Evolutionary conservation across 1,284 basidiomycete species (phyloP).

Genomic region (Heterobasidion parviporum): DNA sequence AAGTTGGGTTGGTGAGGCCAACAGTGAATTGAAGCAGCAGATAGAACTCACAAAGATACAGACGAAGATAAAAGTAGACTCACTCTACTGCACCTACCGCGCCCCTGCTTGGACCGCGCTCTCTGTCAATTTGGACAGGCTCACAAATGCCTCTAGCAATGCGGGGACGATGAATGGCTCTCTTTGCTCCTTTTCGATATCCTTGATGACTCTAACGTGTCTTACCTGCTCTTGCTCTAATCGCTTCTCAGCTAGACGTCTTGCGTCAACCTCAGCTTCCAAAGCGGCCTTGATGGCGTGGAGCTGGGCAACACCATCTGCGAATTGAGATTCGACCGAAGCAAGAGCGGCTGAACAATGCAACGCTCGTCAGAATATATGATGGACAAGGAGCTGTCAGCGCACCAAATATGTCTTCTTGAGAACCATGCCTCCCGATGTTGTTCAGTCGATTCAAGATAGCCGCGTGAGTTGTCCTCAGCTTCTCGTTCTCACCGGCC

Average conservation of each 20-base stretch:
- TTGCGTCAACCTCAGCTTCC: not conserved
- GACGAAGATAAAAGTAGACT: not conserved
- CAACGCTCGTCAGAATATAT: not conserved
- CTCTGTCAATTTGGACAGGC: conserved; percentile 33
- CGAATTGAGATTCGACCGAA: not conserved
- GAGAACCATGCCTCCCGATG: not conserved
- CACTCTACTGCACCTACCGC: not conserved
- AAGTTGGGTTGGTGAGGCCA: too few species aligned
- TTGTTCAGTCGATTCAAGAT: not conserved
- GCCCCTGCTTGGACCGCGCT: conserved; percentile 13
- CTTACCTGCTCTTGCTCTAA: not conserved
- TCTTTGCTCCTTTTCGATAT: conserved; percentile 30
- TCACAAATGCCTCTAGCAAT: conserved; percentile 34
- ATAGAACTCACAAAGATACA: not conserved
- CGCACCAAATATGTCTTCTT: not conserved
- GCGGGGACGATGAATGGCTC: conserved; percentile 41
- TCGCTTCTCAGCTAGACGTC: not conserved
- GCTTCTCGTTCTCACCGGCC: not conserved
- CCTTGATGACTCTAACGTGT: conserved; percentile 20
- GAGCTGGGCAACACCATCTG: not conserved
- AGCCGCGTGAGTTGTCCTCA: not conserved
- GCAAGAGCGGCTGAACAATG: not conserved
- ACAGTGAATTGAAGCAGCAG: too few species aligned
- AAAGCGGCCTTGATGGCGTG: not conserved
- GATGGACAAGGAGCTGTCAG: not conserved